Evolutionary conservation across 2,329 filamentous ascomycete genomes (phyloP), one percentile per base, ranked within the genome.

Genomic region (Plenodomus lindquistii): DNA sequence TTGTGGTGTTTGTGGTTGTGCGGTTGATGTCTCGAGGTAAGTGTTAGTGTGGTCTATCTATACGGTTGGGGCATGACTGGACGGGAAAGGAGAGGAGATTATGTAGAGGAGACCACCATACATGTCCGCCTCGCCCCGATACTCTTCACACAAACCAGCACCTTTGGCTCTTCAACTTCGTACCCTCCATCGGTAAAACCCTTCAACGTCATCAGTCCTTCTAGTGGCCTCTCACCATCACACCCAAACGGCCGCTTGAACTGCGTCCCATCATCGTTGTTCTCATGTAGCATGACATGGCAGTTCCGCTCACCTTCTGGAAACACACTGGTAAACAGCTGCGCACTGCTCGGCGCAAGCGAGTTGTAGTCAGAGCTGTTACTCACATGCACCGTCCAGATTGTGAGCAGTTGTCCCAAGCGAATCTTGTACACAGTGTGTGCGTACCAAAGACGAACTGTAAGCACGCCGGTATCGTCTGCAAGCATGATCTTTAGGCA

Each of bases 121-220:
- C 78, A 68, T 50, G 69, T 77, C 65, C 79, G 82, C 42, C 73
- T 76, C 5, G 75, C 73, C 0, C 82, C 81, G 44, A 85, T 73
- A 46, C 78, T 82, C 63, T 81, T 82, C 3, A 85, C 79, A 42
- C 82, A 81, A 0, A 85, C 78, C 2, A 85, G 71, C 2, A 85
- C 69, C 42, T 78, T 82, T 0, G 72, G 76, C 29, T 77, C 76
- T 2, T 68, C 59, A 8, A 81, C 65, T 63, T 85, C 82, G 46
- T 79, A 78, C 0, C 81, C 82, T 2, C 79, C 79, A 34, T 78
- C 73, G 2, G 81, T 69, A 61, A 83, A 85, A 37, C 75, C 75
- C 43, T 77, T 77, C 27, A 86, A 66, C 2, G 79, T 84, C 79
- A 85, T 84, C 10, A 85, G 70, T 1, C 75, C 76, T 4, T 73